These are phyloP conservation scores for Mortierella sp. DNA, from an alignment of 371 early-diverging fungal species.

Conservation along the genomic window DNA sequence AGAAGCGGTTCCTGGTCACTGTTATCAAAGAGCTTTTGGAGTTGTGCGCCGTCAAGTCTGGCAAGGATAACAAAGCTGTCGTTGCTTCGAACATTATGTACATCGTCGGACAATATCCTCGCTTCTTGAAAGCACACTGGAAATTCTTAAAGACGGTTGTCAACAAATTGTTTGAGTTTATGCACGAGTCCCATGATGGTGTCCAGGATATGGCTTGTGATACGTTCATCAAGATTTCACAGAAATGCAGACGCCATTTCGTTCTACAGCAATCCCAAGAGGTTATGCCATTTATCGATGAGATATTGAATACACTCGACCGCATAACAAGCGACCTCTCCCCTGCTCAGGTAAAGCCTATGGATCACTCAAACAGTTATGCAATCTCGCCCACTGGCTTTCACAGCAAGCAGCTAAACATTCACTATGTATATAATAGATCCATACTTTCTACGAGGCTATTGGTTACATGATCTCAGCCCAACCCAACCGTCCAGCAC, in stretches of 20 bases:
- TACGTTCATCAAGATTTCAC: slow-evolving; percentile 98
- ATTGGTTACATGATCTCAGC: slow-evolving; percentile 96
- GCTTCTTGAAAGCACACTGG: slow-evolving; percentile 99
- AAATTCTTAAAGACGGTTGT: slow-evolving; percentile 99
- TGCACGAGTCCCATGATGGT: slow-evolving; percentile 99
- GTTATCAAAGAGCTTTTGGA: slow-evolving; percentile 97
- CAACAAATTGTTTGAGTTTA: slow-evolving; percentile 99
- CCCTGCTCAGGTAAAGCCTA: slow-evolving; percentile 82
- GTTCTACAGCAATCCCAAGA: slow-evolving; percentile 91
- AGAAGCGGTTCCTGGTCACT: slow-evolving; percentile 97
- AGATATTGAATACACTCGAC: slow-evolving; percentile 85
- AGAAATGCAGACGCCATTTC: slow-evolving; percentile 97
- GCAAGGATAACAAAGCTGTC: slow-evolving; percentile 99
- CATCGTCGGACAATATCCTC: slow-evolving; percentile 98
- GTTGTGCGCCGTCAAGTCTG: slow-evolving; percentile 94
- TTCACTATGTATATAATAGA: slow-evolving; percentile 56
- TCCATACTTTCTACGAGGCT: slow-evolving; percentile 97
- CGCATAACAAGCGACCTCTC: slow-evolving; percentile 89
- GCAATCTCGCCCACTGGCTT: too few species aligned
- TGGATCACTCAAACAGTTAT: background rate
- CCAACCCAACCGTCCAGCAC: slow-evolving; percentile 77
- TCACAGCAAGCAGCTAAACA: background rate
- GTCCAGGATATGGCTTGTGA: slow-evolving; percentile 99
- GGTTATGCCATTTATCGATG: slow-evolving; percentile 91
- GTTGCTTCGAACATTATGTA: slow-evolving; percentile 99